Percentiles rank a stretch among this genome's conserved stretches.
These are phyloP conservation scores for Suillus variegatus DNA, from an alignment of 768 basidiomycete genomes.

Conservation along the genomic window DNA sequence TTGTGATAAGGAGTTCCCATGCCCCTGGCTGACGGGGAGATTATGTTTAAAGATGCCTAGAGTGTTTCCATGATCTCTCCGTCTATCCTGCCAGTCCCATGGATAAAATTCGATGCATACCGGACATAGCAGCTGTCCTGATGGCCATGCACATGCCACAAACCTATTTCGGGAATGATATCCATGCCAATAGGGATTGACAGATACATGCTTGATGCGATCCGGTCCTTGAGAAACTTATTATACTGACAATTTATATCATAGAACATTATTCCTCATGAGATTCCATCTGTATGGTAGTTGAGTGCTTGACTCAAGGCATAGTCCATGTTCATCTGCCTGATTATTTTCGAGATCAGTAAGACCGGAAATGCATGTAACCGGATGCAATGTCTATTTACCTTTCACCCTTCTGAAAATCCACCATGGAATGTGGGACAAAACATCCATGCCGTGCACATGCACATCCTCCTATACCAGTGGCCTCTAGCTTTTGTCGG, in stretches of 20 bases:
- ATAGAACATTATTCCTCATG: slow-evolving; percentile 21
- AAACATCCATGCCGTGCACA: no score
- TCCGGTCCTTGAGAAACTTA: neutral
- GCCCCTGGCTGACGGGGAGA: no score
- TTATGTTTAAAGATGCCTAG: no score
- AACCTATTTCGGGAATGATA: slow-evolving; percentile 3
- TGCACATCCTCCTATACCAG: slow-evolving; percentile 28
- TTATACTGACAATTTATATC: slow-evolving; percentile 32
- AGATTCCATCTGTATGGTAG: neutral
- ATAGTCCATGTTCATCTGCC: no score
- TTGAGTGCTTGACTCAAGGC: no score
- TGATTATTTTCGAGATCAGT: no score
- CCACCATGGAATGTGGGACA: no score
- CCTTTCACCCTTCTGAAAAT: slow-evolving; percentile 32
- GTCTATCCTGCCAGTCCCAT: no score
- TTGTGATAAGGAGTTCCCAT: slow-evolving; percentile 1
- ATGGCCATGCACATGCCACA: slow-evolving; percentile 13
- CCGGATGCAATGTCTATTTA: no score
- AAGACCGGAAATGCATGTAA: no score
- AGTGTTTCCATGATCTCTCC: no score
- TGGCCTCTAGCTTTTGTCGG: neutral
- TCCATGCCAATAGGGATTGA: neutral
- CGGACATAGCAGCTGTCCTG: neutral
- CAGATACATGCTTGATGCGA: neutral
- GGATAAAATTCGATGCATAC: no score